These are phyloP conservation scores for Xylaria polymorpha DNA, from an alignment of 2,329 filamentous ascomycete genomes.

Conservation along the genomic window DNA sequence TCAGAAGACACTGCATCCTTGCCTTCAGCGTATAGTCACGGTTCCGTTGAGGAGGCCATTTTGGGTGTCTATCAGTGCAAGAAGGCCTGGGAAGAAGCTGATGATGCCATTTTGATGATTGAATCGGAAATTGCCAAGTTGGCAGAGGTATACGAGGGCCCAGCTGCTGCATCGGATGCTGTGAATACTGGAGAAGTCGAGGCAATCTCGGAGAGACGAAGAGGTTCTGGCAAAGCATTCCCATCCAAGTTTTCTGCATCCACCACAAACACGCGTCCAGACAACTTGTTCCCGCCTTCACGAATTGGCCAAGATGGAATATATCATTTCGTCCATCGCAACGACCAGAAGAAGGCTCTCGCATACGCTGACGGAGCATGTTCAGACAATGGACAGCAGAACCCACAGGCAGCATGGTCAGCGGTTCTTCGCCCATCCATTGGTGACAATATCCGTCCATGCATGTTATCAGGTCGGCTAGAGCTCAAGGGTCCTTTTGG, in stretches of 20 bases:
- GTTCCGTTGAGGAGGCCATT: slow-evolving; percentile 32
- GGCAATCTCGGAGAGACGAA: slow-evolving; percentile 28
- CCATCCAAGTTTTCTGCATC: slow-evolving; percentile 31
- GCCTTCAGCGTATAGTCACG: slow-evolving; percentile 23
- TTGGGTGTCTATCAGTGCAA: slow-evolving; percentile 30
- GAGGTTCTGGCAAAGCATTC: slow-evolving; percentile 34
- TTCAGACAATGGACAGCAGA: slow-evolving; percentile 32
- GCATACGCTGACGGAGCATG: slow-evolving; percentile 37
- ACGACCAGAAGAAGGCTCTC: slow-evolving; percentile 30
- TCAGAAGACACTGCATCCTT: slow-evolving; percentile 20
- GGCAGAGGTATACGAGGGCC: slow-evolving; percentile 22
- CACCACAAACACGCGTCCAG: slow-evolving; percentile 21
- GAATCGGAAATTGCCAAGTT: slow-evolving; percentile 26
- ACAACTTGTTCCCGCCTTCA: slow-evolving; percentile 30
- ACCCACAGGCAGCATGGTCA: slow-evolving; percentile 35
- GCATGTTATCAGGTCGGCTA: slow-evolving; percentile 32
- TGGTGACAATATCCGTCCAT: slow-evolving; percentile 25
- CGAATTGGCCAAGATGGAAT: slow-evolving; percentile 17
- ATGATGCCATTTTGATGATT: slow-evolving; percentile 30
- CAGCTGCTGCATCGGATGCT: slow-evolving; percentile 17
- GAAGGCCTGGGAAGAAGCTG: slow-evolving; percentile 36
- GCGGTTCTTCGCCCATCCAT: slow-evolving; percentile 27
- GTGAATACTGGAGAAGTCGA: slow-evolving; percentile 14
- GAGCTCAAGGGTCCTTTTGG: slow-evolving; percentile 36
- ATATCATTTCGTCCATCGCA: slow-evolving; percentile 32